Conservation (phyloP, 192 early-diverging fungal genomes). For the Coemansia sp. region DNA sequence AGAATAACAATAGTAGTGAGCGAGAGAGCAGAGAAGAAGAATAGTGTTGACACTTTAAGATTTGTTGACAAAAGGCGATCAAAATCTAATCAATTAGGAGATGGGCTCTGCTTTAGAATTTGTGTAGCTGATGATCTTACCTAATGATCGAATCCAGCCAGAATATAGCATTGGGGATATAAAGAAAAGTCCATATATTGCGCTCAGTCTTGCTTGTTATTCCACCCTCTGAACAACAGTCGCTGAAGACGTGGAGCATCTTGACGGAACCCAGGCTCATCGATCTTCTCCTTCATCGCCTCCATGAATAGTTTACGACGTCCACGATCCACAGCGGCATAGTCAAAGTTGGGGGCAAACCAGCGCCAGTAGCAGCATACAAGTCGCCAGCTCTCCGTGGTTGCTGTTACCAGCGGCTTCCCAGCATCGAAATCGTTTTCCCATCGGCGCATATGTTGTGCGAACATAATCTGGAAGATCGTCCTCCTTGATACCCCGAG, state of each 20-base stretch:
- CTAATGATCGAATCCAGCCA: not conserved
- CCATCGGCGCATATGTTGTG: not conserved
- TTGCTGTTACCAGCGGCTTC: not conserved
- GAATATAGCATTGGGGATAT: too few species aligned
- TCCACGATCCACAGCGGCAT: not conserved
- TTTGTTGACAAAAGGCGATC: too few species aligned
- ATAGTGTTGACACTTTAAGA: not conserved
- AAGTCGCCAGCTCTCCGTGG: not conserved
- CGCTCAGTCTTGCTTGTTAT: not conserved
- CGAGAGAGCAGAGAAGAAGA: not conserved
- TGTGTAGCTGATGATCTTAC: too few species aligned
- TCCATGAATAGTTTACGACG: not conserved
- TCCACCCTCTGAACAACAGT: not conserved
- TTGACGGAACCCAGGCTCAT: not conserved
- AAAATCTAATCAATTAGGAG: too few species aligned
- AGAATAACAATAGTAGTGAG: not conserved
- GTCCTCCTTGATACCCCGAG: not conserved
- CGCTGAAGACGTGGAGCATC: not conserved
- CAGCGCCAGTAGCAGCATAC: conserved; percentile 3
- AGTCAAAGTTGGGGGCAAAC: not conserved
- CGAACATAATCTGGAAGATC: not conserved
- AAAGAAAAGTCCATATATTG: not conserved
- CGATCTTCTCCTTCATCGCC: not conserved
- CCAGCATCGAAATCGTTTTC: not conserved
- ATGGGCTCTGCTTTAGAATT: too few species aligned